Conservation (phyloP, 2,329 filamentous ascomycete species). For the Xylariales sp. region DNA sequence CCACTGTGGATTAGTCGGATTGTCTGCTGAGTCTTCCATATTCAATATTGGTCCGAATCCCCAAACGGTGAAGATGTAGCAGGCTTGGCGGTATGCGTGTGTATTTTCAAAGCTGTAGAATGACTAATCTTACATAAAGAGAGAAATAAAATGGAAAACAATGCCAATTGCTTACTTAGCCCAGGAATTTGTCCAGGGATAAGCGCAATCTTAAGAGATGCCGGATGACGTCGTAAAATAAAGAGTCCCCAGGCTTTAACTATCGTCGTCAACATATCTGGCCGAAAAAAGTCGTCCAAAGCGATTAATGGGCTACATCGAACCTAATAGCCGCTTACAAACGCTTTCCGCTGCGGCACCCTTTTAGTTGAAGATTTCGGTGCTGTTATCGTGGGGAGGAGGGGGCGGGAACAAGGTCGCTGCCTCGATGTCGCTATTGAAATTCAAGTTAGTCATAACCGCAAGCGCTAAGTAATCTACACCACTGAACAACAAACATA, state of each 20-base stretch:
- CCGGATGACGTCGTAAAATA: not conserved
- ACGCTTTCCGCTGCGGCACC: not conserved
- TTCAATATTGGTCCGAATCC: not conserved
- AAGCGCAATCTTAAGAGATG: conserved; percentile 6
- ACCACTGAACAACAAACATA: conserved; percentile 7
- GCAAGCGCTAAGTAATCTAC: not conserved
- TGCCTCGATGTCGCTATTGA: conserved; percentile 9
- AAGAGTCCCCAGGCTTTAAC: not conserved
- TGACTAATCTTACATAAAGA: conserved; percentile 3
- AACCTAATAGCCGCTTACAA: not conserved
- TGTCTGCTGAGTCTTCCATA: not conserved
- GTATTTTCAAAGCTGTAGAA: conserved; percentile 9
- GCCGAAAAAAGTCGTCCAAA: not conserved
- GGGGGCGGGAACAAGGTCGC: conserved; percentile 26
- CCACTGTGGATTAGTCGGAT: not conserved
- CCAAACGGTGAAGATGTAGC: not conserved
- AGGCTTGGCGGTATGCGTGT: conserved; percentile 1
- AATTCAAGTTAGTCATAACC: conserved; percentile 4
- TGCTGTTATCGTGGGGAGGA: conserved; percentile 27
- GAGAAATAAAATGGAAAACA: not conserved
- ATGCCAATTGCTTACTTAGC: not conserved
- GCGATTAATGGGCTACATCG: not conserved
- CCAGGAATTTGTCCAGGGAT: not conserved
- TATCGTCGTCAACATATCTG: no score
- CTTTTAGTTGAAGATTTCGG: conserved; percentile 26